These are phyloP conservation scores for Spergularia marina DNA, from an alignment of 148 eudicot genomes.

Conservation along the genomic window DNA sequence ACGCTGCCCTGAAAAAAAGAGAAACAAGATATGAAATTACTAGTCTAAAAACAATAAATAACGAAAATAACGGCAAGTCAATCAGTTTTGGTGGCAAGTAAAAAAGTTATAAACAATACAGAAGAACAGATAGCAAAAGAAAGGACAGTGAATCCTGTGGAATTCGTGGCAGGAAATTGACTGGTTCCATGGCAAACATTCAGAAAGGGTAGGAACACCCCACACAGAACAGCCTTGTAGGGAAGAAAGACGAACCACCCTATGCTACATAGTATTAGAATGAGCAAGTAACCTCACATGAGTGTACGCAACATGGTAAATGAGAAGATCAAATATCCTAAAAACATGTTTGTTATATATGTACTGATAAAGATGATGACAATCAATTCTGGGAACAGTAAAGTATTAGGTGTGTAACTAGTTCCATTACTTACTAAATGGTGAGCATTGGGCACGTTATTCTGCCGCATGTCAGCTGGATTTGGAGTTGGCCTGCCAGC, in stretches of 20 bases:
- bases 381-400: slow-evolving; percentile 4
- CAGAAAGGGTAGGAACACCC: too few species aligned
- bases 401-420: background rate
- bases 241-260: background rate
- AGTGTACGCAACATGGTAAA: background rate
- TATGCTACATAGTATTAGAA: background rate
- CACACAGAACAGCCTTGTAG: too few species aligned
- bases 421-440: slow-evolving; percentile 32
- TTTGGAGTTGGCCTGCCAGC: slow-evolving; percentile 41
- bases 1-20: slow-evolving; percentile 11
- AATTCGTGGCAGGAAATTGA: too few species aligned
- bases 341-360: background rate
- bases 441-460: slow-evolving; percentile 25
- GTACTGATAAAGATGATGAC: background rate
- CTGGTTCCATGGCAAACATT: too few species aligned
- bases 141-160: too few species aligned
- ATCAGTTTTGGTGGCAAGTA: background rate
- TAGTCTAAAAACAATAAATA: background rate
- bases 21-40: background rate
- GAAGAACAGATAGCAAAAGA: too few species aligned
- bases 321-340: background rate
- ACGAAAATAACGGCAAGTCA: background rate
- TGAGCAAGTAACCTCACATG: background rate
- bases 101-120: background rate
- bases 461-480: slow-evolving; percentile 32